A percentile compares a stretch with the other conserved stretches of the same genome.
These are phyloP conservation scores for Pyropia yezoensis DNA, from an alignment of 23 red algal species.

Conservation along the genomic window DNA sequence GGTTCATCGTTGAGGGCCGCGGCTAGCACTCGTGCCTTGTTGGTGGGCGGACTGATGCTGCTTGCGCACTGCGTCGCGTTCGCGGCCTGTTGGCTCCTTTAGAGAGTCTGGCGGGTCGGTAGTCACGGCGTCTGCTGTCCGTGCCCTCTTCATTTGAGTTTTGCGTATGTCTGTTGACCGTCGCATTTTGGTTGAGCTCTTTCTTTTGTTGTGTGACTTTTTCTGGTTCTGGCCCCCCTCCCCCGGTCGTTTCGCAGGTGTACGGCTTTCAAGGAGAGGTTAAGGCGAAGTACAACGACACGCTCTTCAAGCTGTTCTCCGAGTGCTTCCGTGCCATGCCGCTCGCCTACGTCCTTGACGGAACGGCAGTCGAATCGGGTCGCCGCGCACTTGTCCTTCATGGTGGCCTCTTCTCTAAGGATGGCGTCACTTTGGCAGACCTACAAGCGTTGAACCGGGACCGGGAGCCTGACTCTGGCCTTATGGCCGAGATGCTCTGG, in stretches of 20 bases:
- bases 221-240: background rate
- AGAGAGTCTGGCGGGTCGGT: too few species aligned
- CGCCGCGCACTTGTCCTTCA: constrained; percentile 84
- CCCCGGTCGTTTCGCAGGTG: constrained; percentile 6
- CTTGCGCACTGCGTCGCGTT: too few species aligned
- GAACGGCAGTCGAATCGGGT: constrained; percentile 14
- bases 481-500: constrained; percentile 98
- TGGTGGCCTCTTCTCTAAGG: constrained; percentile 86
- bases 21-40: too few species aligned
- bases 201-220: background rate
- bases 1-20: too few species aligned
- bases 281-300: constrained; percentile 71
- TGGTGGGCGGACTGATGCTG: too few species aligned
- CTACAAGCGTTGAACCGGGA: constrained; percentile 67
- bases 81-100: too few species aligned
- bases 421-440: constrained; percentile 78
- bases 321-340: constrained; percentile 89
- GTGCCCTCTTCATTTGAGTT: too few species aligned
- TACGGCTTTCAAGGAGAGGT: constrained; percentile 99
- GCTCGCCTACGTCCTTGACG: constrained; percentile 87
- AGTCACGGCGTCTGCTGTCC: too few species aligned
- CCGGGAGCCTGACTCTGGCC: constrained; percentile 78
- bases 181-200: too few species aligned
- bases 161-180: too few species aligned
- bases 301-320: constrained; percentile 64